phyloP scores from a whole-genome alignment of 805 yeast genomes.

The Lachancea meyersii region DNA sequence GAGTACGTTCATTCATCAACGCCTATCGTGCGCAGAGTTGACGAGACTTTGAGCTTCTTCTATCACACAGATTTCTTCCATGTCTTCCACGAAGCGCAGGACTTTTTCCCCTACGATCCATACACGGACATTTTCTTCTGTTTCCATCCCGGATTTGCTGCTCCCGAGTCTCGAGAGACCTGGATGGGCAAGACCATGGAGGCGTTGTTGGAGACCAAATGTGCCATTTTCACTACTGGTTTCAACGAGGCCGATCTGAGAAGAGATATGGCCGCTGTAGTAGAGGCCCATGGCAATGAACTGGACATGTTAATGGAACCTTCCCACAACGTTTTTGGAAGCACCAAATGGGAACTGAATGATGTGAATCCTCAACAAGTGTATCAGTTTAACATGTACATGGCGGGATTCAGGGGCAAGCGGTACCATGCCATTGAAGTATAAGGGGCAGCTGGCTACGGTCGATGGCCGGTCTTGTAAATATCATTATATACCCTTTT shows the following conservation, averaged over 20 bases:
- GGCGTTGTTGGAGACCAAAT: slow-evolving; percentile 85
- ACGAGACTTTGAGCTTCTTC: slow-evolving; percentile 63
- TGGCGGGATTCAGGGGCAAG: slow-evolving; percentile 93
- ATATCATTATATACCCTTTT: slow-evolving; percentile 2
- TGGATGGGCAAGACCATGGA: slow-evolving; percentile 90
- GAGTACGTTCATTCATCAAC: slow-evolving; percentile 52
- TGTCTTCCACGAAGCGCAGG: slow-evolving; percentile 83
- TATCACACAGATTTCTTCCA: slow-evolving; percentile 91
- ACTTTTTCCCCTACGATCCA: slow-evolving; percentile 97
- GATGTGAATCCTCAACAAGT: slow-evolving; percentile 90
- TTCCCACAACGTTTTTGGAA: slow-evolving; percentile 65
- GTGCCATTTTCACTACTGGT: slow-evolving; percentile 87
- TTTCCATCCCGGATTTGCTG: slow-evolving; percentile 92
- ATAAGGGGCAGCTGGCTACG: slow-evolving; percentile 4
- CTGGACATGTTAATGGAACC: slow-evolving; percentile 77
- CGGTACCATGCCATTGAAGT: slow-evolving; percentile 76
- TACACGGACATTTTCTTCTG: slow-evolving; percentile 86
- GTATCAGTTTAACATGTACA: slow-evolving; percentile 82
- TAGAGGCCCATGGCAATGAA: slow-evolving; percentile 60
- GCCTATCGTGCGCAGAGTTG: slow-evolving; percentile 68
- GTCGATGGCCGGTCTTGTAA: slow-evolving; percentile 6
- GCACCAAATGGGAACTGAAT: slow-evolving; percentile 91
- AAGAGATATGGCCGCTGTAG: slow-evolving; percentile 69
- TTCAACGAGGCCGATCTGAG: slow-evolving; percentile 68
- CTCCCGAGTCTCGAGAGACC: slow-evolving; percentile 67